Base-by-base conservation (phyloP, 768 basidiomycete genomes). In the Arthromyces matolae region DNA sequence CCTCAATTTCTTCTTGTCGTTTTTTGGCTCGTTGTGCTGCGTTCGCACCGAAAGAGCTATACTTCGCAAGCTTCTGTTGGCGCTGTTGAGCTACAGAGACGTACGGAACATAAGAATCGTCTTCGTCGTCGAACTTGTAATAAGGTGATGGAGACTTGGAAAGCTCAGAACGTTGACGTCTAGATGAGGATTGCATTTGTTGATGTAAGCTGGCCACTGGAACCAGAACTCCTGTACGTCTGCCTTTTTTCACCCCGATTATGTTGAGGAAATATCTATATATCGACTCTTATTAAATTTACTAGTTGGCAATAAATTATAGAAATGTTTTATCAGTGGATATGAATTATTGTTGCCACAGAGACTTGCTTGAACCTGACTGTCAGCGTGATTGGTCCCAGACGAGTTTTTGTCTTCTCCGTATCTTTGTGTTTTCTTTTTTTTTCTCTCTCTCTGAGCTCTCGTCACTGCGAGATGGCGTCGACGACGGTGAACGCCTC, bases 61-160 rank as follows among this genome's bases (percentile, higher is more conserved):
- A 74, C 54, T 84, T 87, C 16, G 85, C 84, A 5, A 95, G 75
- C 56, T 85, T 89, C 36, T 84, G 82, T 59, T 88, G 80, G 40
- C 90, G 80, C 43, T 93, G 80, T 64, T 96, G 85, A 13, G 87
- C 79, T 27, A 97, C 84, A 9, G 95, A 83, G 27, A 98, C 68
- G 64, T 97, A 98, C 1, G 89, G 88, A 49, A 86, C 83, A 60
- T 93, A 93, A 18, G 74, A 65, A 41, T 82, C 77, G 45, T 78
- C 74, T 24, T 81, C 79, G 23, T 83, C 78, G 51, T 86, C 83
- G 41, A 86, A 71, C 28, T 73, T 78, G 67, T 81, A 85, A 38
- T 53, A 60, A 0, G 85, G 72, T 13, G 85, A 83, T 0, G 81
- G 78, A 37, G 83, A 78, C 33, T 77, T 77, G 34, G 83, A 78